These are phyloP conservation scores for Penicillium manginii DNA, from an alignment of 495 filamentous ascomycete genomes.

Conservation along the genomic window DNA sequence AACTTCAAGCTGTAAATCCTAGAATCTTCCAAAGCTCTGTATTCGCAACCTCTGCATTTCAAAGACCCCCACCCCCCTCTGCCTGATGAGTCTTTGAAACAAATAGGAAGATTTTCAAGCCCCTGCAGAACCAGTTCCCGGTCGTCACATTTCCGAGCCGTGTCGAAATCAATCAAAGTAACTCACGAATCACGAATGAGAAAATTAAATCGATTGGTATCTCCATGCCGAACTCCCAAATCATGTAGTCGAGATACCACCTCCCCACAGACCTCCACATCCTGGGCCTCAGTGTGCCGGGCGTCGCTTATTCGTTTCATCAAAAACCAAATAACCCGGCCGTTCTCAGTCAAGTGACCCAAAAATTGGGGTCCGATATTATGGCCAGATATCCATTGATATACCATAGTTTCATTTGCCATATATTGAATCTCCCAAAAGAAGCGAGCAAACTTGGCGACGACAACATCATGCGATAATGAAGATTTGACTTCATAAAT, in stretches of 20 bases:
- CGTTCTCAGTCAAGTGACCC: slow-evolving; percentile 47
- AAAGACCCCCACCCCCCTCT: slow-evolving; percentile 13
- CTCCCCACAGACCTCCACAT: slow-evolving; percentile 34
- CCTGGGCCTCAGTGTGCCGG: slow-evolving; percentile 33
- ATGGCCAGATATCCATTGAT: slow-evolving; percentile 41
- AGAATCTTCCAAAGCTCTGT: too few relatives aligned
- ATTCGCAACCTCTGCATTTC: background rate
- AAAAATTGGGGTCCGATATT: slow-evolving; percentile 47
- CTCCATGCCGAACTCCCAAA: slow-evolving; percentile 45
- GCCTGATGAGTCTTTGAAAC: slow-evolving; percentile 11
- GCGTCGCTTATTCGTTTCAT: slow-evolving; percentile 37
- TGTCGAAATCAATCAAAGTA: slow-evolving; percentile 42
- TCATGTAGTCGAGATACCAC: slow-evolving; percentile 37
- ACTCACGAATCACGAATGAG: slow-evolving; percentile 34
- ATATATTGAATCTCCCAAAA: slow-evolving; percentile 43
- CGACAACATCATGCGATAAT: slow-evolving; percentile 27
- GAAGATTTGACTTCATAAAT: slow-evolving; percentile 31
- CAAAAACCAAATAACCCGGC: slow-evolving; percentile 50
- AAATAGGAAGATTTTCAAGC: slow-evolving; percentile 7
- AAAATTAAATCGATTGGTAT: slow-evolving; percentile 52
- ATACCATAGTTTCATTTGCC: slow-evolving; percentile 46
- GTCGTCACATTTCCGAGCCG: slow-evolving; percentile 14
- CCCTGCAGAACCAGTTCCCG: slow-evolving; percentile 10
- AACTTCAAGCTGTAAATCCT: too few relatives aligned
- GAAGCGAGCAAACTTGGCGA: slow-evolving; percentile 48